Percentiles rank a stretch among this genome's conserved stretches.
Conservation (phyloP, 2,329 filamentous ascomycete species). For the Dothidotthia symphoricarpi region DNA sequence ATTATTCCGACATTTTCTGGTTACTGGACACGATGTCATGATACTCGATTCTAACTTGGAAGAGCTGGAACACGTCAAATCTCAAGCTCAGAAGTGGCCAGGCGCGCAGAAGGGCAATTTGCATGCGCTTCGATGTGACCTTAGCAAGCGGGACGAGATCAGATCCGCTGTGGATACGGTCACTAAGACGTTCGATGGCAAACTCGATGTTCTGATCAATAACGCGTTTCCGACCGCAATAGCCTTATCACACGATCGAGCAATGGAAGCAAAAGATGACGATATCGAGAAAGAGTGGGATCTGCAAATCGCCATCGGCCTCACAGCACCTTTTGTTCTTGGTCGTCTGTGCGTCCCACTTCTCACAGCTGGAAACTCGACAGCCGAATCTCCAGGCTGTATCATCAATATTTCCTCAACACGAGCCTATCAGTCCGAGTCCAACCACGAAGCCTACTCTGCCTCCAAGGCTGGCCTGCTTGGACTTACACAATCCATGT, state of each 20-base stretch:
- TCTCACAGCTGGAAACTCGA: slow-evolving; percentile 19
- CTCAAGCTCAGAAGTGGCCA: slow-evolving; percentile 29
- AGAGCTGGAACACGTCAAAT: slow-evolving; percentile 42
- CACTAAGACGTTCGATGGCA: slow-evolving; percentile 37
- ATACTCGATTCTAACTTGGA: slow-evolving; percentile 47
- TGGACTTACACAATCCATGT: slow-evolving; percentile 52
- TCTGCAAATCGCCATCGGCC: slow-evolving; percentile 32
- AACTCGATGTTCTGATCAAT: slow-evolving; percentile 37
- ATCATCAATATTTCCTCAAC: slow-evolving; percentile 53
- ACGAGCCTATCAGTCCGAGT: slow-evolving; percentile 51
- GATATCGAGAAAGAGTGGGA: slow-evolving; percentile 38
- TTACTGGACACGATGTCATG: slow-evolving; percentile 47
- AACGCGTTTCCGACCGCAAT: slow-evolving; percentile 37
- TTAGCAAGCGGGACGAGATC: slow-evolving; percentile 42
- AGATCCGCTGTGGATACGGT: slow-evolving; percentile 39
- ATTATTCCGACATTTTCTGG: slow-evolving; percentile 45
- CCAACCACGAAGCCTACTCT: slow-evolving; percentile 52
- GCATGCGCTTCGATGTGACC: slow-evolving; percentile 38
- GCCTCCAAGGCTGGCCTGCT: slow-evolving; percentile 53
- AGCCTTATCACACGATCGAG: slow-evolving; percentile 21
- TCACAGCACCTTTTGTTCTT: slow-evolving; percentile 37
- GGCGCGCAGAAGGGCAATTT: slow-evolving; percentile 13
- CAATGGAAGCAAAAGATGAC: slow-evolving; percentile 34
- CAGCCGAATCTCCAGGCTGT: slow-evolving; percentile 25
- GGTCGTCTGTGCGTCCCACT: slow-evolving; percentile 34